Conservation (phyloP, 257 asterid species). For the Solanum piurae region DNA sequence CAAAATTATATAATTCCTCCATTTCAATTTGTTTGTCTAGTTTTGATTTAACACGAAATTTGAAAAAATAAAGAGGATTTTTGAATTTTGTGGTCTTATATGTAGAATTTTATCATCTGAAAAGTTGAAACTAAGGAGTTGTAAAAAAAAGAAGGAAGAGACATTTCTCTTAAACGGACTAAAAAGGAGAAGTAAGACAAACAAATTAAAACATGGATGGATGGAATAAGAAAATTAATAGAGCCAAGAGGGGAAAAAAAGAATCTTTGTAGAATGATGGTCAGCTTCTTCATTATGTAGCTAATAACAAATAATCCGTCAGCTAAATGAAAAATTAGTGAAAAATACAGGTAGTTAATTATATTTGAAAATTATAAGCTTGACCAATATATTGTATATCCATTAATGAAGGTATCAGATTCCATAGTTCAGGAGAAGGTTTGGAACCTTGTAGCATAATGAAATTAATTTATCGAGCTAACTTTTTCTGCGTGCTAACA, state of each 20-base stretch:
- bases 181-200: background rate
- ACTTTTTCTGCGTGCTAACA: background rate
- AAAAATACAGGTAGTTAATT: background rate
- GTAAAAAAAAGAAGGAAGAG: too few species aligned
- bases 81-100: background rate
- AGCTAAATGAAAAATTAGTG: background rate
- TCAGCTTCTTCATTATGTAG: background rate
- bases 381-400: background rate
- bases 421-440: background rate
- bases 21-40: background rate
- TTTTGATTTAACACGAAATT: background rate
- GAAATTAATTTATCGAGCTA: background rate
- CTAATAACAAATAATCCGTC: background rate
- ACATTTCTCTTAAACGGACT: background rate
- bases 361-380: background rate
- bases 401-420: background rate
- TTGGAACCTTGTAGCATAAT: background rate
- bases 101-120: too few species aligned
- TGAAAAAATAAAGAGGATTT: background rate
- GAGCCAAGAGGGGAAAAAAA: background rate
- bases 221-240: background rate
- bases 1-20: background rate
- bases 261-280: background rate
- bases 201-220: background rate
- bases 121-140: background rate